Evolutionary conservation across 2,329 filamentous ascomycete genomes (phyloP).

Genomic region (Venturiaceae sp.): DNA sequence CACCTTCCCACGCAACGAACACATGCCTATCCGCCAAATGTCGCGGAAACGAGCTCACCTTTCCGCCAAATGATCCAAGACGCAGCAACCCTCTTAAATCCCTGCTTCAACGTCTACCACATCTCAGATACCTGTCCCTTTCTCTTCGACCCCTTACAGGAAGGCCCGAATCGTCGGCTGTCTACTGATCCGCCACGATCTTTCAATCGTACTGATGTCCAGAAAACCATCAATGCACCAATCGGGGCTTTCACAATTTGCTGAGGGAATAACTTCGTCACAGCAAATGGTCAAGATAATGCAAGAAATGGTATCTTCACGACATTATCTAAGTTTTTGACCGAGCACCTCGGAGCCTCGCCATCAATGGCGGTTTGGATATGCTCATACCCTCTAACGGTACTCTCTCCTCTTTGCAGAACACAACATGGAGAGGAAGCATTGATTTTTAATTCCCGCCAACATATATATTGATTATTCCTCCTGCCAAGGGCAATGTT

Average conservation of each 20-base stretch:
- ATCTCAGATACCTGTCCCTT: neutral
- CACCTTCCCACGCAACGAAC: neutral
- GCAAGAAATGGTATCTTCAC: constrained; percentile 11
- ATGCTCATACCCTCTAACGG: constrained; percentile 8
- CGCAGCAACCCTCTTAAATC: constrained; percentile 10
- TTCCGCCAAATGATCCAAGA: neutral
- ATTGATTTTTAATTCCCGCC: constrained; percentile 12
- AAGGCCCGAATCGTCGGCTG: constrained; percentile 10
- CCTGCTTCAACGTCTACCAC: constrained; percentile 14
- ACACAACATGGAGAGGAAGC: constrained; percentile 12
- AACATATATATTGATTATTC: neutral
- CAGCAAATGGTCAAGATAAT: constrained; percentile 12
- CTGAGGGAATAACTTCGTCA: constrained; percentile 8
- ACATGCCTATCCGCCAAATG: neutral
- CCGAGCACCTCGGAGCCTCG: constrained; percentile 7
- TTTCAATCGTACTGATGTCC: constrained; percentile 63
- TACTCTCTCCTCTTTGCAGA: constrained; percentile 11
- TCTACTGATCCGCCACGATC: constrained; percentile 37
- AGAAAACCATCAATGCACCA: constrained; percentile 49
- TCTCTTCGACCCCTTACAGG: constrained; percentile 12
- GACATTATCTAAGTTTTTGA: constrained; percentile 11
- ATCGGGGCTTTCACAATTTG: constrained; percentile 10
- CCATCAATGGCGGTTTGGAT: constrained; percentile 10
- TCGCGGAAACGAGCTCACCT: neutral
- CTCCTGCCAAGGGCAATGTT: neutral